Percentiles rank a stretch among this genome's conserved stretches.
These are phyloP conservation scores for Hyphopichia buzzinii DNA, from an alignment of 1,139 yeast genomes.

Conservation along the genomic window DNA sequence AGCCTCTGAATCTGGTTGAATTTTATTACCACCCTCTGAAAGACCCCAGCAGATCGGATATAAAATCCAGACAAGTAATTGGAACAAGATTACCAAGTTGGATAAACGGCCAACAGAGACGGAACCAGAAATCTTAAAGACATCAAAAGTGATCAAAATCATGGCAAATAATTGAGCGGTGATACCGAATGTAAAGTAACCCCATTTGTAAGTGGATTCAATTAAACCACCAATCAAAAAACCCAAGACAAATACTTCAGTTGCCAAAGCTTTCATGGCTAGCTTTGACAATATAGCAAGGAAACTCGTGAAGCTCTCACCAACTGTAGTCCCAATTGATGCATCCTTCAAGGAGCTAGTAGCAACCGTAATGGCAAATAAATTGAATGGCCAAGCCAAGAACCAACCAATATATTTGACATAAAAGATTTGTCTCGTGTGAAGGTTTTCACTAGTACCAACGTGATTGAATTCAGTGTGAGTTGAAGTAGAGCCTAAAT, in stretches of 20 bases:
- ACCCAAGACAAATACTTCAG: conserved; percentile 51
- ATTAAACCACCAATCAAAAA: conserved; percentile 55
- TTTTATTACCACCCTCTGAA: conserved; percentile 65
- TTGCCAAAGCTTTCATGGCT: conserved; percentile 36
- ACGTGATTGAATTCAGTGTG: conserved; percentile 57
- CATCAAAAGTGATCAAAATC: conserved; percentile 19
- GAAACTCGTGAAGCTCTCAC: conserved; percentile 22
- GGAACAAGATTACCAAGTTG: conserved; percentile 29
- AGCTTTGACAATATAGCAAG: conserved; percentile 23
- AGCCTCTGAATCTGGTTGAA: conserved; percentile 66
- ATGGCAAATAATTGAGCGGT: conserved; percentile 39
- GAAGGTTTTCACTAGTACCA: conserved; percentile 31
- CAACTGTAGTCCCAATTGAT: conserved; percentile 16
- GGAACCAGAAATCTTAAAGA: conserved; percentile 12
- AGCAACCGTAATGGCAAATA: conserved; percentile 46
- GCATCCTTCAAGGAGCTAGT: conserved; percentile 28
- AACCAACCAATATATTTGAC: conserved; percentile 69
- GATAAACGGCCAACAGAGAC: conserved; percentile 16
- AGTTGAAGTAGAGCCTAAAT: conserved; percentile 61
- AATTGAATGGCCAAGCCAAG: conserved; percentile 55
- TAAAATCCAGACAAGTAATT: conserved; percentile 40
- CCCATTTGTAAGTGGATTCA: conserved; percentile 64
- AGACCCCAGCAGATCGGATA: conserved; percentile 64
- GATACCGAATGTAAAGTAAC: conserved; percentile 49
- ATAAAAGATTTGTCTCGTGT: conserved; percentile 62